phyloP scores from a whole-genome alignment of 2,329 filamentous ascomycete species.

The Diaporthe vexans region DNA sequence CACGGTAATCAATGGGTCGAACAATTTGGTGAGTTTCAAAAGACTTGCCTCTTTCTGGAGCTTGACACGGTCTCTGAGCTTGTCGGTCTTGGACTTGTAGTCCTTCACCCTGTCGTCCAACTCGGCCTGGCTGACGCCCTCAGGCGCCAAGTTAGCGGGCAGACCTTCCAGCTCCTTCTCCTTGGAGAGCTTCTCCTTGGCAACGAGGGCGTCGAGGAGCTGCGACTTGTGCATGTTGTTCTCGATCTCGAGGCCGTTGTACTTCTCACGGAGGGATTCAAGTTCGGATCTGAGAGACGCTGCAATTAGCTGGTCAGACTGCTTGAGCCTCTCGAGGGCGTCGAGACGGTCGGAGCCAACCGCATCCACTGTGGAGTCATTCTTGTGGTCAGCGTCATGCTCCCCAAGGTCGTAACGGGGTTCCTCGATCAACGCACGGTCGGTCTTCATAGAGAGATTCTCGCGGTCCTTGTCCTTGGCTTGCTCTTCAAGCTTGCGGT shows the following conservation, averaged over 20 bases:
- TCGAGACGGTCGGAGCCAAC: constrained; percentile 67
- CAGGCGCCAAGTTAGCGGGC: constrained; percentile 49
- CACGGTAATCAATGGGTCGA: constrained; percentile 27
- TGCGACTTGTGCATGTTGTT: constrained; percentile 71
- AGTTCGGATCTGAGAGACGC: constrained; percentile 71
- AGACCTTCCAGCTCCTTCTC: constrained; percentile 61
- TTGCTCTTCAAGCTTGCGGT: constrained; percentile 62
- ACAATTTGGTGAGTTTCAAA: neutral
- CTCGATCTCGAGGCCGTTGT: constrained; percentile 64
- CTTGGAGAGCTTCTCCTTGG: constrained; percentile 72
- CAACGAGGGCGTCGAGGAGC: constrained; percentile 70
- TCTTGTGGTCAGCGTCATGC: constrained; percentile 45
- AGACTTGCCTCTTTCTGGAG: constrained; percentile 71
- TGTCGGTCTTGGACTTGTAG: constrained; percentile 67
- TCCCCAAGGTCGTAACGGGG: constrained; percentile 32
- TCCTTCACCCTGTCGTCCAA: constrained; percentile 56
- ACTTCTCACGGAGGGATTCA: constrained; percentile 66
- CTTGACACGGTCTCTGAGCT: constrained; percentile 67
- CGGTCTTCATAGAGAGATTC: constrained; percentile 64
- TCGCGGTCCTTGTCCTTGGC: constrained; percentile 69
- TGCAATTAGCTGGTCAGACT: constrained; percentile 70
- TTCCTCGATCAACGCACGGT: constrained; percentile 58
- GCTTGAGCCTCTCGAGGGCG: constrained; percentile 71
- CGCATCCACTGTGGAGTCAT: constrained; percentile 59
- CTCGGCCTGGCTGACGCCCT: constrained; percentile 49